A percentile compares a stretch with the other conserved stretches of the same genome.
Evolutionary conservation across 2,329 filamentous ascomycete genomes (phyloP).

Genomic region (Pseudodiploospora longispora): DNA sequence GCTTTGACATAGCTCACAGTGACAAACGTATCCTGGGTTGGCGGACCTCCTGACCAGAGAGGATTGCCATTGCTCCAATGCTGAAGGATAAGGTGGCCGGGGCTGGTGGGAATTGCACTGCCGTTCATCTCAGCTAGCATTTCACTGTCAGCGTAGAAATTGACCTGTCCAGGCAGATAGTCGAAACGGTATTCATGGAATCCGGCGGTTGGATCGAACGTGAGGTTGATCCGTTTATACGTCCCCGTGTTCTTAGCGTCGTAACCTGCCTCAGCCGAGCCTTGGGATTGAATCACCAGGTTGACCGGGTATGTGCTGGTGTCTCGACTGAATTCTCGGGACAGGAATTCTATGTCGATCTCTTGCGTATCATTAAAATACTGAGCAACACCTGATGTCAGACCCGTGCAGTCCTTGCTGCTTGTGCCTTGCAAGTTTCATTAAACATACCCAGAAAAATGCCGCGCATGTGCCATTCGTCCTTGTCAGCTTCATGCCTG

Average conservation of each 20-base stretch:
- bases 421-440: not conserved
- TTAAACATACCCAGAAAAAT: slow-evolving; percentile 62
- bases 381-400: slow-evolving; percentile 28
- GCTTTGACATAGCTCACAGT: slow-evolving; percentile 64
- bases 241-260: slow-evolving; percentile 52
- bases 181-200: slow-evolving; percentile 80
- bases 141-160: slow-evolving; percentile 61
- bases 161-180: slow-evolving; percentile 53
- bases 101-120: slow-evolving; percentile 46
- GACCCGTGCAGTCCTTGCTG: not conserved
- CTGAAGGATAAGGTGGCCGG: slow-evolving; percentile 62
- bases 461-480: slow-evolving; percentile 63
- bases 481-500: slow-evolving; percentile 55
- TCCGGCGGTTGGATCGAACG: slow-evolving; percentile 55
- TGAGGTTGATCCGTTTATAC: slow-evolving; percentile 49
- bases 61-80: slow-evolving; percentile 74
- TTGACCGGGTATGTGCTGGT: slow-evolving; percentile 54
- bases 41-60: slow-evolving; percentile 65
- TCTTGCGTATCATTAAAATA: slow-evolving; percentile 74
- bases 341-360: slow-evolving; percentile 75
- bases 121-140: slow-evolving; percentile 49
- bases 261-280: slow-evolving; percentile 50
- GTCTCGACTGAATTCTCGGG: slow-evolving; percentile 48
- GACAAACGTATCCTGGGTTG: slow-evolving; percentile 51
- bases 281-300: slow-evolving; percentile 64